Evolutionary conservation across 495 filamentous ascomycete genomes (phyloP).

Genomic region (Penicillium simplicissimum): DNA sequence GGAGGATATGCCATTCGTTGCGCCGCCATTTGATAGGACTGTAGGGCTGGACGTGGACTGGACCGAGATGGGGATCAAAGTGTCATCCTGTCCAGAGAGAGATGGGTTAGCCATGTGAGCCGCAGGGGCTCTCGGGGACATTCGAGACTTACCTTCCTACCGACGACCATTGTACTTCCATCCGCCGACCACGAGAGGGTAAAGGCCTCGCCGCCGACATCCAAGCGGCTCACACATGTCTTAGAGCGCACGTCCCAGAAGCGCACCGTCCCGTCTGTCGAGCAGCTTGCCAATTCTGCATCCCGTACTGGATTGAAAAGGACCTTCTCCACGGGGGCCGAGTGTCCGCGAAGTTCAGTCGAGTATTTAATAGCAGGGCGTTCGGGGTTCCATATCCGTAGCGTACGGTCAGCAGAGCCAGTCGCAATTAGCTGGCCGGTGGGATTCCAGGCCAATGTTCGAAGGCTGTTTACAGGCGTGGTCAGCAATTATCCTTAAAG

Average conservation of each 20-base stretch:
- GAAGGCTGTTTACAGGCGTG: constrained; percentile 44
- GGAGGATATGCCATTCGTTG: constrained; percentile 10
- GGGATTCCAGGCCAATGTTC: constrained; percentile 87
- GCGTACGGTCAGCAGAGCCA: constrained; percentile 74
- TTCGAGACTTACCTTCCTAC: constrained; percentile 65
- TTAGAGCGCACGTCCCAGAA: constrained; percentile 94
- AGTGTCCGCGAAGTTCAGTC: constrained; percentile 83
- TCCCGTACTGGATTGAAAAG: constrained; percentile 88
- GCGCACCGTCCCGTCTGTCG: constrained; percentile 79
- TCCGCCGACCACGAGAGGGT: constrained; percentile 87
- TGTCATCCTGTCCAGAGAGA: constrained; percentile 59
- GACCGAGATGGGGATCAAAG: constrained; percentile 62
- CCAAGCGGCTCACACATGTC: constrained; percentile 73
- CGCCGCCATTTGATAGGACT: constrained; percentile 21
- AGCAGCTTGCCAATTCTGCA: constrained; percentile 83
- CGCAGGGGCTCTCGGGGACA: neutral
- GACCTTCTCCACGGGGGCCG: constrained; percentile 76
- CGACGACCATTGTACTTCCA: constrained; percentile 77
- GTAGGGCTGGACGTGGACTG: constrained; percentile 44
- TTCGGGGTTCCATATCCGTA: constrained; percentile 92
- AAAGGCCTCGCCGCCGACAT: constrained; percentile 80
- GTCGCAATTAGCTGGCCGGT: constrained; percentile 84
- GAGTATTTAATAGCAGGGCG: constrained; percentile 76
- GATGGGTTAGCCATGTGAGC: neutral
- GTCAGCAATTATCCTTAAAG: constrained; percentile 10